These are phyloP conservation scores for Venturia nashicola DNA, from an alignment of 2,329 filamentous ascomycete species.

Conservation along the genomic window DNA sequence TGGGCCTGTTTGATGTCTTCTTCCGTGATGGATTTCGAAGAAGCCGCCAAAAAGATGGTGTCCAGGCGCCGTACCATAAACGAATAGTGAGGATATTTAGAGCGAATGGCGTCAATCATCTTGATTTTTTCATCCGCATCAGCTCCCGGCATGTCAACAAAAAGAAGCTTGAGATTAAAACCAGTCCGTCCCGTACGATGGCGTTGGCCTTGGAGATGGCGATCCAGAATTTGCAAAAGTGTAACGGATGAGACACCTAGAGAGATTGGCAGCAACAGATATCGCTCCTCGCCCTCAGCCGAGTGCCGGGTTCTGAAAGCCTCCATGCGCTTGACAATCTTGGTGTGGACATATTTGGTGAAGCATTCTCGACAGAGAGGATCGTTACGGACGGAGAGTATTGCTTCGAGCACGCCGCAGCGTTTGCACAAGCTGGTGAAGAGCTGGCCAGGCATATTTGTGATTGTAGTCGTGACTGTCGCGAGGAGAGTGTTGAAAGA, in stretches of 20 bases:
- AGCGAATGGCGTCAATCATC: constrained; percentile 16
- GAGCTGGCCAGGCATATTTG: not conserved
- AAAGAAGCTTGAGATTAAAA: constrained; percentile 52
- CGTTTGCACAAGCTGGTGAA: constrained; percentile 35
- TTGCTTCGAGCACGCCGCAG: constrained; percentile 39
- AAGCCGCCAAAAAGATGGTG: constrained; percentile 51
- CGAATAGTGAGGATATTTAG: constrained; percentile 24
- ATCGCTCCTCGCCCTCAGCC: constrained; percentile 32
- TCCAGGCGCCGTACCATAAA: constrained; percentile 51
- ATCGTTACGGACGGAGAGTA: constrained; percentile 44
- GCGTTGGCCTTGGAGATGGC: constrained; percentile 54
- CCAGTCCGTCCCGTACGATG: constrained; percentile 50
- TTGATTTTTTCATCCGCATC: not conserved
- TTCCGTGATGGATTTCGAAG: constrained; percentile 17
- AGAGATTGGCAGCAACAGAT: constrained; percentile 67
- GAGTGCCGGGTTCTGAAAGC: constrained; percentile 44
- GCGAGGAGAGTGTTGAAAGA: too few species aligned
- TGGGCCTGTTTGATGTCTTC: not conserved
- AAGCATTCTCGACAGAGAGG: constrained; percentile 66
- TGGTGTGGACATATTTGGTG: constrained; percentile 61
- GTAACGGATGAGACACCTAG: constrained; percentile 70
- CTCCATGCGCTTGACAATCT: constrained; percentile 68
- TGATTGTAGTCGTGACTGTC: too few species aligned
- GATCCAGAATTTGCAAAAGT: constrained; percentile 63
- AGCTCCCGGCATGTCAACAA: constrained; percentile 20